These are phyloP conservation scores for Zymoseptoria passerinii DNA, from an alignment of 2,329 filamentous ascomycete genomes.

Conservation along the genomic window DNA sequence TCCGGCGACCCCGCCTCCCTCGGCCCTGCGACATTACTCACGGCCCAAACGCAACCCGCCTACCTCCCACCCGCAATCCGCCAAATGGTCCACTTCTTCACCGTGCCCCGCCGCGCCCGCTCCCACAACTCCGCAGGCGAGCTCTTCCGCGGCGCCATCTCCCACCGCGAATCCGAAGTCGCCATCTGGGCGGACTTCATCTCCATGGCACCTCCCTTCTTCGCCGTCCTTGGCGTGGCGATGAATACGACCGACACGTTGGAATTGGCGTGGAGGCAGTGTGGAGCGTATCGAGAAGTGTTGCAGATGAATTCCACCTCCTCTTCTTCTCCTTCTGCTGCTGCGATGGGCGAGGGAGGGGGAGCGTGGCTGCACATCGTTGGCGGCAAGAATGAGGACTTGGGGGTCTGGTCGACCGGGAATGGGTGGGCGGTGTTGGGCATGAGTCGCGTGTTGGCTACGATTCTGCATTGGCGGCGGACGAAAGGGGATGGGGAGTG, in stretches of 20 bases:
- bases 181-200: slow-evolving; percentile 45
- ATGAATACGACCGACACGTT: slow-evolving; percentile 30
- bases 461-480: slow-evolving; percentile 21
- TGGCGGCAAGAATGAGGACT: slow-evolving; percentile 29
- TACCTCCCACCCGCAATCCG: slow-evolving; percentile 34
- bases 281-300: slow-evolving; percentile 35
- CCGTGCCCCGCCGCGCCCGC: slow-evolving; percentile 29
- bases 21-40: slow-evolving; percentile 38
- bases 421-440: slow-evolving; percentile 44
- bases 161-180: slow-evolving; percentile 36
- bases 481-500: slow-evolving; percentile 3
- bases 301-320: slow-evolving; percentile 23
- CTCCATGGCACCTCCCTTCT: slow-evolving; percentile 44
- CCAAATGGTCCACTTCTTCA: slow-evolving; percentile 36
- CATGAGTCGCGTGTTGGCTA: slow-evolving; percentile 41
- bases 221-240: slow-evolving; percentile 41
- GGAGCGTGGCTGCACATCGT: slow-evolving; percentile 42
- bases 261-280: slow-evolving; percentile 34
- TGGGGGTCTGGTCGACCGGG: slow-evolving; percentile 40
- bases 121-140: no score
- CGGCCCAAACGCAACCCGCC: slow-evolving; percentile 29
- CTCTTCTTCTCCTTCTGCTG: no score
- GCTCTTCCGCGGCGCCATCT: slow-evolving; percentile 35
- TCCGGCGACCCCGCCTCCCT: slow-evolving; percentile 40
- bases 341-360: slow-evolving; percentile 12